Evolutionary conservation across 805 yeast genomes (phyloP).

Genomic region (Zygoascus biomembranicola): DNA sequence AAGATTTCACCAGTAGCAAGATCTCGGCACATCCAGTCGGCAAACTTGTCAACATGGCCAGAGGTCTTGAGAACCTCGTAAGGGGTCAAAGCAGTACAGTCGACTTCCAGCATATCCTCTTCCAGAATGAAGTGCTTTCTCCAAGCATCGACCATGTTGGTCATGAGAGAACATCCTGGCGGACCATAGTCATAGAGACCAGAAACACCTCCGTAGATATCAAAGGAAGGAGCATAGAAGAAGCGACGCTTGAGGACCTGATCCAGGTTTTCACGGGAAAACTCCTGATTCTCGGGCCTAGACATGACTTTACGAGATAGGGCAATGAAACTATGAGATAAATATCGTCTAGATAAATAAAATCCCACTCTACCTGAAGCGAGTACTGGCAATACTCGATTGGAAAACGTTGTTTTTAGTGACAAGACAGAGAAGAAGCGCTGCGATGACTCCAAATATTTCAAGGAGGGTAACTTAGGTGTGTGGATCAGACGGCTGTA

Average conservation of each 20-base stretch:
- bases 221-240: conserved; percentile 96
- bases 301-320: neutral
- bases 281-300: conserved; percentile 23
- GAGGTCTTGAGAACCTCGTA: conserved; percentile 96
- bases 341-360: neutral
- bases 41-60: conserved; percentile 98
- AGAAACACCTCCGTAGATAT: conserved; percentile 95
- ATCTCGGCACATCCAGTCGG: conserved; percentile 99
- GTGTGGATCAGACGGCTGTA: neutral
- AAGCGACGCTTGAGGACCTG: conserved; percentile 89
- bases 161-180: conserved; percentile 98
- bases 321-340: neutral
- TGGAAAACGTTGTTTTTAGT: neutral
- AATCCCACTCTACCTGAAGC: neutral
- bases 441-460: too few species aligned
- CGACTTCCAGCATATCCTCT: conserved; percentile 98
- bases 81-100: conserved; percentile 96
- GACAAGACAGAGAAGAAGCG: too few species aligned
- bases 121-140: conserved; percentile 95
- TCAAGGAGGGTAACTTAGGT: neutral
- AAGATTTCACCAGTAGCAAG: conserved; percentile 94
- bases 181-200: conserved; percentile 99
- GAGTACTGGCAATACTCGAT: neutral
- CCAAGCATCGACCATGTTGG: conserved; percentile 91
- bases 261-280: conserved; percentile 83